A percentile compares a stretch with the other conserved stretches of the same genome.
Evolutionary conservation across 495 filamentous ascomycete genomes (phyloP).

Genomic region (Penicillium maclennaniae): DNA sequence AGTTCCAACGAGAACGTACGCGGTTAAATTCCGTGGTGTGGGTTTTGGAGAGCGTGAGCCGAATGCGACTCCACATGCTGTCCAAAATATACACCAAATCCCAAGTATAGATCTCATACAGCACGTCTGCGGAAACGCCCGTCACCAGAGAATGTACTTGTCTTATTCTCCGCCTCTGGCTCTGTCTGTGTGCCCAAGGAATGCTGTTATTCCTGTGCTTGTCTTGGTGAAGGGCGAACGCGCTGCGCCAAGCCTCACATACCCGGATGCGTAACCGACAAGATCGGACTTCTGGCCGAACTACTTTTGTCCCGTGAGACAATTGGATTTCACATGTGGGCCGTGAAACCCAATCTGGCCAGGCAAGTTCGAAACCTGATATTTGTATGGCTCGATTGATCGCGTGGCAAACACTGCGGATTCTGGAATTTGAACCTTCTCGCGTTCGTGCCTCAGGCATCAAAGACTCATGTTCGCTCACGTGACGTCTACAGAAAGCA

Average conservation of each 20-base stretch:
- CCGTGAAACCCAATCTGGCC: neutral
- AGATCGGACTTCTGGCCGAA: conserved; percentile 19
- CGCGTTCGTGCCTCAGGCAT: neutral
- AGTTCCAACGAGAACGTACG: conserved; percentile 1
- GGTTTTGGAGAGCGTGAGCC: conserved; percentile 2
- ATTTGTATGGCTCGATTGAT: neutral
- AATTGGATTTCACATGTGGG: neutral
- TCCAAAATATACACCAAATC: neutral
- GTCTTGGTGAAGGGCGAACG: neutral
- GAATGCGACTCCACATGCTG: conserved; percentile 10
- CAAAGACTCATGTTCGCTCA: neutral
- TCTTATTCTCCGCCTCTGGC: neutral
- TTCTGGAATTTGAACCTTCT: neutral
- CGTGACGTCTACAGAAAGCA: neutral
- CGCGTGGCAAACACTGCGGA: neutral
- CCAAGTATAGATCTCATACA: neutral
- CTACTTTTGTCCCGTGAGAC: neutral
- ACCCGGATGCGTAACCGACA: conserved; percentile 11
- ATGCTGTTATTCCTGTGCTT: neutral
- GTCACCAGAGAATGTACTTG: neutral
- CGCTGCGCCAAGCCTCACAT: conserved; percentile 4
- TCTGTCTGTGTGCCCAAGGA: neutral
- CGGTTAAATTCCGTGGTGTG: conserved; percentile 5
- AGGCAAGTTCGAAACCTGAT: neutral
- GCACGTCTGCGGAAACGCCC: neutral